Base-by-base conservation (phyloP, 352 stramenopile genomes). In the Pythium sp. region DNA sequence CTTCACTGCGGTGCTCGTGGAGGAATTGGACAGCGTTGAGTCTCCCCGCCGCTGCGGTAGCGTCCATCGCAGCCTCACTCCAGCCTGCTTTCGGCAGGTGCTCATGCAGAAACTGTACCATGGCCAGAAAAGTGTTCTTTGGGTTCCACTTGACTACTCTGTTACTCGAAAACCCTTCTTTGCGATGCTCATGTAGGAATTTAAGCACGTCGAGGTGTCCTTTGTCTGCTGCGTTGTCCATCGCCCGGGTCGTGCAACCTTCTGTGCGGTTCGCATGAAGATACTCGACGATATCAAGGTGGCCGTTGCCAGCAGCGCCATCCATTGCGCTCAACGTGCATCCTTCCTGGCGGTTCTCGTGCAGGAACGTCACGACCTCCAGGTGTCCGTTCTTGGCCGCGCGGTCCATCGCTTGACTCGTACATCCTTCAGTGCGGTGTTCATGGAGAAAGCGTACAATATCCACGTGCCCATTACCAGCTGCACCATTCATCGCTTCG, bases 51-150 rank as follows among this genome's bases (percentile, higher is more conserved):
- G 46, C 55, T 3, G 67, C 71, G 3, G 67, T 51, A 3, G 30
- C 43, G 64, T 74, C 64, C 67, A 76, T 74, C 12, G 67, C 71
- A 41, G 47, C 56, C 14, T 51, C 54, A 15, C 67, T 72, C 26
- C 55, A 70, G 0, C 71, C 62, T 51, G 72, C 24, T 11, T 55
- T 58, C 15, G 68, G 67, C 3, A 64, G 60, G 15, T 77, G 34
- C 32, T 58, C 34, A 22, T 77, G 59, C 18, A 77, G 56, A 51
- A 77, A 77, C 24, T 73, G 30, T 2, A 77, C 59, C 5, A 77
- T 26, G 1, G 63, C 68, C 5, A 75, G 51, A 47, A 70, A 49
- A 18, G 62, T 56, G 18, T 55, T 69, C 30, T 49, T 69, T 1
- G 55, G 38, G 15, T 30, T 63, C 63, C 54, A 69, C 53, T 22